Conservation (phyloP, 108 stramenopile genomes). For the Cyclostephanos invisitatus region DNA sequence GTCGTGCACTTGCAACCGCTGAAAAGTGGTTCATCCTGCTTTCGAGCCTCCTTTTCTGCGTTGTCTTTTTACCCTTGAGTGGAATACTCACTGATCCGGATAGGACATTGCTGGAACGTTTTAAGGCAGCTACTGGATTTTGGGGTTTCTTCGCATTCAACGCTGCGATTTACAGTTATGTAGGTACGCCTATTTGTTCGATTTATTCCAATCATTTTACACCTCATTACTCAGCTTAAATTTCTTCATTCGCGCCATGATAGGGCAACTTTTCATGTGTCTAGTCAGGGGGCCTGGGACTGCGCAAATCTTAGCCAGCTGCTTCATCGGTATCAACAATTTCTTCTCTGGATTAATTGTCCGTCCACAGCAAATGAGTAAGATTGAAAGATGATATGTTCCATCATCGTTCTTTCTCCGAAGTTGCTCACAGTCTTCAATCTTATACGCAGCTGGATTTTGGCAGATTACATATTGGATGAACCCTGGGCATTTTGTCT, state of each 20-base stretch:
- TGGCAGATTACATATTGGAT: constrained; percentile 61
- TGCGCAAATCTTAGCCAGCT: constrained; percentile 23
- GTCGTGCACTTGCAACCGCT: constrained; percentile 45
- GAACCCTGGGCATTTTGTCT: constrained; percentile 77
- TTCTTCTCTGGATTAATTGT: constrained; percentile 52
- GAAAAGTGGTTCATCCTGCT: constrained; percentile 46
- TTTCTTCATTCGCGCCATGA: constrained; percentile 53
- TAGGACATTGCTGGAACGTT: neutral
- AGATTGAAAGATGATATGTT: neutral
- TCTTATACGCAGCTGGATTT: constrained; percentile 20
- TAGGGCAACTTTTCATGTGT: constrained; percentile 60
- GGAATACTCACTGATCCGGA: constrained; percentile 17
- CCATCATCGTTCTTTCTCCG: neutral
- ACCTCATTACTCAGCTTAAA: constrained; percentile 49
- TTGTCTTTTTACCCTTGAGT: constrained; percentile 26
- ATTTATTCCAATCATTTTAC: constrained; percentile 13
- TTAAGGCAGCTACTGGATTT: constrained; percentile 12
- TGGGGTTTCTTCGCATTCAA: constrained; percentile 55
- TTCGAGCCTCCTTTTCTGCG: constrained; percentile 25
- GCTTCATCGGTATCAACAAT: constrained; percentile 50
- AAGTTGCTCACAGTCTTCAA: constrained; percentile 8
- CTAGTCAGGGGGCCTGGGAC: constrained; percentile 47
- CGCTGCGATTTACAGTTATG: constrained; percentile 46
- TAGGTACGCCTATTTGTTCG: constrained; percentile 19
- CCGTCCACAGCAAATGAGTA: constrained; percentile 44